These are phyloP conservation scores for Vanrija sp. DNA, from an alignment of 1,284 basidiomycete species.

Conservation along the genomic window DNA sequence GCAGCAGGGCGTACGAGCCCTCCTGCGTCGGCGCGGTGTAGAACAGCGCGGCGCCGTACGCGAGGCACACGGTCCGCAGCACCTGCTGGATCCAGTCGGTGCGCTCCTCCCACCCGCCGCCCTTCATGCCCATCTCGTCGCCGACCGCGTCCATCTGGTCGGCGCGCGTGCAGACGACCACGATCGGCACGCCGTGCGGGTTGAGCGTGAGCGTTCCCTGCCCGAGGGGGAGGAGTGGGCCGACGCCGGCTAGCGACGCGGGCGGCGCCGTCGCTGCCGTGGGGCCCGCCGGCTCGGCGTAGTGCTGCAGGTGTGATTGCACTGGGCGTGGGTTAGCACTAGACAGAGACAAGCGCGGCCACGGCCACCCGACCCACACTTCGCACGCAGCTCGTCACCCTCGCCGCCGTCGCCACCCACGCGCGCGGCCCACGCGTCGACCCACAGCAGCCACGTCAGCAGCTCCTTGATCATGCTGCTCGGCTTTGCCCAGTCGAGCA, in stretches of 20 bases:
- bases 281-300: constrained; percentile 66
- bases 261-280: constrained; percentile 22
- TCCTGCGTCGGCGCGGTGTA: constrained; percentile 78
- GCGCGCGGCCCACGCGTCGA: constrained; percentile 65
- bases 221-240: constrained; percentile 64
- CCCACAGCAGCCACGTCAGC: constrained; percentile 76
- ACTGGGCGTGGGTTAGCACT: constrained; percentile 54
- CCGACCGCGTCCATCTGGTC: constrained; percentile 76
- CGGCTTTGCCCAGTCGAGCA: constrained; percentile 93
- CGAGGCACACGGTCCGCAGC: constrained; percentile 82
- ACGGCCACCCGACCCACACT: constrained; percentile 57
- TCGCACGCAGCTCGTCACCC: constrained; percentile 74
- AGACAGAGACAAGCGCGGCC: too few relatives aligned
- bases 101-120: constrained; percentile 85
- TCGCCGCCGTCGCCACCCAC: constrained; percentile 42
- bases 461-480: constrained; percentile 79
- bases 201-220: constrained; percentile 77
- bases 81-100: constrained; percentile 95
- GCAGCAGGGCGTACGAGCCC: constrained; percentile 68
- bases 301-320: constrained; percentile 81
- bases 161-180: constrained; percentile 87
- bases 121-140: constrained; percentile 58
- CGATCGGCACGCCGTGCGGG: constrained; percentile 74
- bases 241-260: constrained; percentile 30
- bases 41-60: constrained; percentile 89